Base-by-base conservation (phyloP, 371 early-diverging fungal species). In the Cokeromyces recurvatus region DNA sequence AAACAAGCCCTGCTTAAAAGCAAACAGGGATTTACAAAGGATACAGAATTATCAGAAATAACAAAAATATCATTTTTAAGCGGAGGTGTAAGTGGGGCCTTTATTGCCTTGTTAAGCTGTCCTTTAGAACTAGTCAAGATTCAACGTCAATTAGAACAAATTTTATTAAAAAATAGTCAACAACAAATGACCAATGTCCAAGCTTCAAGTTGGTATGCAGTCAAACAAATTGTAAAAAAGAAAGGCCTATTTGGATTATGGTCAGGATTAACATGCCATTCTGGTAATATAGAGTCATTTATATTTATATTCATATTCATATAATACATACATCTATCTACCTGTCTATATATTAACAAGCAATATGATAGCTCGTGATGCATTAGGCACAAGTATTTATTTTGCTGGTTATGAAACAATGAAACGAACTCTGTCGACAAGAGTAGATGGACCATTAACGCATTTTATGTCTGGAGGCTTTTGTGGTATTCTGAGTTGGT, bases 41-140 rank as follows among this genome's bases (percentile, higher is more conserved):
- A 67, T 14, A 67, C 69, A 1, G 41, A 76, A 27, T 42, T 54
- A 1, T 71, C 72, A 8, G 32, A 70, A n/a, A 64, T 75, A 9
- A 59, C 69, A 9, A n/a, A n/a, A n/a, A 40, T 79, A 3, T 71
- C 84, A 1, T 68, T 74, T 6, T 10, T 81, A 4, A 78, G 87
- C 15, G 90, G 89, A 43, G 77, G 73, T 34, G 58, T 76, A 0
- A 73, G 82, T 41, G 89, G 89, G 17, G 78, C 82, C 0, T 72
- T 84, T 17, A 79, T 87, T 29, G 87, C 88, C 2, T 37, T 75
- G 17, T 50, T 87, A 31, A 82, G 84, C 50, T 85, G 86, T 49
- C 91, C 91, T 2, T 55, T 90, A 21, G 91, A 91, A 53, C 59
- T 89, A 15, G 79, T 91, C 34, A 91, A 91, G 54, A 81, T 91